A percentile compares a stretch with the other conserved stretches of the same genome.
These are phyloP conservation scores for Rhizoclosmatium sp. DNA, from an alignment of 192 early-diverging fungal genomes.

Conservation along the genomic window DNA sequence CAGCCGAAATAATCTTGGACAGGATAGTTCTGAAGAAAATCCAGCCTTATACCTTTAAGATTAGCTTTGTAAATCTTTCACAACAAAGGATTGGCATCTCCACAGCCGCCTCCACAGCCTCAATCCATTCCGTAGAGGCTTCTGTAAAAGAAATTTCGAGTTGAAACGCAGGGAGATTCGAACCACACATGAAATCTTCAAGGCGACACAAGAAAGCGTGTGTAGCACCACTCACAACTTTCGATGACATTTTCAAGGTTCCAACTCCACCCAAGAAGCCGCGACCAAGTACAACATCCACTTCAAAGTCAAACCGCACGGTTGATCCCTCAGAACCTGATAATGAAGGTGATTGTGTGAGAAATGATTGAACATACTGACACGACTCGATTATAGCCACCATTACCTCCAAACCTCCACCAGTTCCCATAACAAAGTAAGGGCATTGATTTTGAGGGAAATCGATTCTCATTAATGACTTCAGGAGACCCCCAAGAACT, in stretches of 20 bases:
- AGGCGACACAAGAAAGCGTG: not conserved
- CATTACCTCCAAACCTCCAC: too few species aligned
- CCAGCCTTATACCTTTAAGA: too few species aligned
- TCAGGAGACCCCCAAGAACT: not conserved
- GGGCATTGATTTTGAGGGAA: too few species aligned
- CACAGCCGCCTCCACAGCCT: not conserved
- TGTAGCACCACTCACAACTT: not conserved
- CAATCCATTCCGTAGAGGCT: not conserved
- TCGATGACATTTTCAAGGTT: not conserved
- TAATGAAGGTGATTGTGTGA: too few species aligned
- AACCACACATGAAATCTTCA: not conserved
- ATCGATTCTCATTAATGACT: too few species aligned
- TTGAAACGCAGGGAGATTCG: not conserved
- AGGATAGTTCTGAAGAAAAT: too few species aligned
- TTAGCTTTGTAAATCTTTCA: not conserved
- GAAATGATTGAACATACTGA: too few species aligned
- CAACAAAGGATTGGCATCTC: constrained; percentile 12
- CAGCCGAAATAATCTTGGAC: too few species aligned
- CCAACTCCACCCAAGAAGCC: constrained; percentile 19
- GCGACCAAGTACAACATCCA: not conserved
- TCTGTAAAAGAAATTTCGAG: too few species aligned
- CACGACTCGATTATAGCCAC: too few species aligned
- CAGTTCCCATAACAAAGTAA: too few species aligned
- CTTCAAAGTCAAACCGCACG: constrained; percentile 5
- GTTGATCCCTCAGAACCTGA: not conserved